Conservation (phyloP, 257 asterid genomes). For the Rauvolfia tetraphylla region DNA sequence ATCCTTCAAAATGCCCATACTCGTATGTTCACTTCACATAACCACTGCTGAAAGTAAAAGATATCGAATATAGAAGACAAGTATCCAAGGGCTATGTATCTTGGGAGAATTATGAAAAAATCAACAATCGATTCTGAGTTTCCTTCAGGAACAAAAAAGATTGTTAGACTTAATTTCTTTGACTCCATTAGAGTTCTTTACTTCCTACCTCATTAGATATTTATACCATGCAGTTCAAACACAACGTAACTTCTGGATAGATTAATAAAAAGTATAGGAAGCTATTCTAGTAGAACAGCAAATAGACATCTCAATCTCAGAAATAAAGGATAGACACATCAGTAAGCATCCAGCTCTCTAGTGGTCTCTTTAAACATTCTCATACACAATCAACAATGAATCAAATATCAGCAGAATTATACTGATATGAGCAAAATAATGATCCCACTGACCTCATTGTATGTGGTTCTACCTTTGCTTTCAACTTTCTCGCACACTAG, state of each 20-base stretch:
- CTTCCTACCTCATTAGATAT: not conserved
- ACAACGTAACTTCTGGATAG: not conserved
- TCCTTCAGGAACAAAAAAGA: not conserved
- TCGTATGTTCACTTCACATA: too few species aligned
- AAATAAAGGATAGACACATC: not conserved
- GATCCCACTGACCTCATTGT: slow-evolving; percentile 75
- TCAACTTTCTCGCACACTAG: slow-evolving; percentile 96
- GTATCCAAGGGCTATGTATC: not conserved
- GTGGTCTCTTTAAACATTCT: not conserved
- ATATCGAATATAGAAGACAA: not conserved
- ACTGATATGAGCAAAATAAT: not conserved
- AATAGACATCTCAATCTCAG: not conserved
- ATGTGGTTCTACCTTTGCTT: slow-evolving; percentile 99
- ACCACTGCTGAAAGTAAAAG: not conserved
- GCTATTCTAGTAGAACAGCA: not conserved
- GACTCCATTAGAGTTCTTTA: not conserved
- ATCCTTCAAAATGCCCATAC: not conserved
- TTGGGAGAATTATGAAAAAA: not conserved
- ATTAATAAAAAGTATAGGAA: not conserved
- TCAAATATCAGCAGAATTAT: not conserved
- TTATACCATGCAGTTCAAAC: not conserved
- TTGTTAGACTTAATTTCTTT: not conserved
- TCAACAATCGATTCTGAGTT: not conserved
- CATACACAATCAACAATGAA: not conserved
- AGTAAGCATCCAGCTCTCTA: not conserved